These are phyloP conservation scores for Penicillium sumatraense DNA, from an alignment of 2,329 filamentous ascomycete species.

Conservation along the genomic window DNA sequence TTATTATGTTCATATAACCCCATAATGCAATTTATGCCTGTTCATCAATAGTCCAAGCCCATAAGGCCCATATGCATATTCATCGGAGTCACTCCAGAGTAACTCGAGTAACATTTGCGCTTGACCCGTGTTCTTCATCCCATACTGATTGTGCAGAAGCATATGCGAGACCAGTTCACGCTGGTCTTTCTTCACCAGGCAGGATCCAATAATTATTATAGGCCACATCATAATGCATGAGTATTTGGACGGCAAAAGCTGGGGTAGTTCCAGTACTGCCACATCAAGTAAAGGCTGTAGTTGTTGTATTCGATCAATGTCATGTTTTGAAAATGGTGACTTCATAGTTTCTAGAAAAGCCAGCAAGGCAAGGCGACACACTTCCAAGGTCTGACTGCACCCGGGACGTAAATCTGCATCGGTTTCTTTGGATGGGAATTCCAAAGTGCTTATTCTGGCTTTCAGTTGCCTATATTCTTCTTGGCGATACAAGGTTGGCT, in stretches of 20 bases:
- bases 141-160: not conserved
- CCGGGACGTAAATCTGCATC: not conserved
- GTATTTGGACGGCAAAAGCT: not conserved
- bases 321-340: not conserved
- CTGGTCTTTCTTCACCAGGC: conserved; percentile 13
- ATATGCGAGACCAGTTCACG: not conserved
- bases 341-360: not conserved
- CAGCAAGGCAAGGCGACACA: not conserved
- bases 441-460: not conserved
- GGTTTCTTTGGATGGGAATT: not conserved
- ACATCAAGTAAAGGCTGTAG: not conserved
- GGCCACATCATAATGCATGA: conserved; percentile 17
- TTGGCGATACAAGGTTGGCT: conserved; percentile 1
- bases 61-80: conserved; percentile 17
- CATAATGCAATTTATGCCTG: conserved; percentile 17
- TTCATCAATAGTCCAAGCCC: conserved; percentile 20
- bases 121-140: conserved; percentile 4
- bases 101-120: conserved; percentile 10
- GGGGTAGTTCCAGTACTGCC: not conserved
- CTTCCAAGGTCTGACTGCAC: not conserved
- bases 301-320: not conserved
- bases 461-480: conserved; percentile 1
- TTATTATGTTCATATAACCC: conserved; percentile 11
- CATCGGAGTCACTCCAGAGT: conserved; percentile 19
- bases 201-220: conserved; percentile 23